Base-by-base conservation (phyloP, 2,329 filamentous ascomycete genomes). In the Aspergillus sp. region DNA sequence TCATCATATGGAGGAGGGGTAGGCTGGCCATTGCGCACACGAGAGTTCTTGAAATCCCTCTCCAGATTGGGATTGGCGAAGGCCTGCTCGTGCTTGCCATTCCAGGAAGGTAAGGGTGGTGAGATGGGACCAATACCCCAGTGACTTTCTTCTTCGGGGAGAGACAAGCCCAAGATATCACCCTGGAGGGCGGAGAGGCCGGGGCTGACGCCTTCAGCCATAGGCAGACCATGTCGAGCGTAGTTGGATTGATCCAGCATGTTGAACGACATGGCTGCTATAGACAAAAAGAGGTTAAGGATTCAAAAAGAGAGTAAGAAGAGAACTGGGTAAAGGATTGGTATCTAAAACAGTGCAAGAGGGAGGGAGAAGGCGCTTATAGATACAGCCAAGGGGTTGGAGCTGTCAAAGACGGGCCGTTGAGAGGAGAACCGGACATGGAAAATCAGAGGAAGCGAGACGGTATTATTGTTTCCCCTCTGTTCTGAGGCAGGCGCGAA, bases 1-100 rank as follows among this genome's bases (percentile, higher is more conserved):
- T 69, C 66, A 7, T 63, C 60, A 20, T 60, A 64, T 5, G 62
- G 63, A 0, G 66, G 66, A 3, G 66, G 66, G 2, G 66, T 69
- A 7, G 65, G 64, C 30, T 68, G 66, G 15, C 66, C 66, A 46
- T 69, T 67, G 37, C 63, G 60, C n/a, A 68, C 61, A n/a, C 62
- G 65, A 20, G 63, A 51, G 45, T 64, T 62, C 44, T 63, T 67
- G 12, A 65, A 52, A 41, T 64, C 62, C 37, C 60, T 60, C 38
- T 64, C 62, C 17, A 66, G 45, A 4, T 52, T 51, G 10, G 61
- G 53, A 42, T 52, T 54, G n/a, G 56, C 46, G 43, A 64, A 63
- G 12, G 51, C 44, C n/a, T 54, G 51, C 5, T 65, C 63, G 13
- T 49, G 35, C 44, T 60, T 61, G 22, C 47, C 25, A 33, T 64